phyloP scores from a whole-genome alignment of 1,284 basidiomycete species.

The Apiotrichum sp. region DNA sequence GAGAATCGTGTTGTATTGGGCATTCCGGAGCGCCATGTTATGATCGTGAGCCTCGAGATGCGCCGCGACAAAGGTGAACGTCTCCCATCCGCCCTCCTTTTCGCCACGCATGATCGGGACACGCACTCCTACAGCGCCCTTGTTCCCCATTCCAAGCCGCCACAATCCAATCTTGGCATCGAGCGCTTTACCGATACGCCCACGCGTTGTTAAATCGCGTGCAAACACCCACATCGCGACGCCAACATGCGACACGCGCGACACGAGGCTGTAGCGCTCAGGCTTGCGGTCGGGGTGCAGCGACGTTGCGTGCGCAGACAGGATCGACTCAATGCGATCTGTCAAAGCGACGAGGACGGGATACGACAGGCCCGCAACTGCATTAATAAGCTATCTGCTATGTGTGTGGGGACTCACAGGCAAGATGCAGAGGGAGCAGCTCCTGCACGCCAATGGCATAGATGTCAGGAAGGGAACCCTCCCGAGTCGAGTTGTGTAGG shows the following conservation, averaged over 20 bases:
- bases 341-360: slow-evolving; percentile 36
- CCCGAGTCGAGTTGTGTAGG: slow-evolving; percentile 28
- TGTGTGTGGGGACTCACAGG: slow-evolving; percentile 26
- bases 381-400: slow-evolving; percentile 1
- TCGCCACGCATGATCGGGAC: slow-evolving; percentile 59
- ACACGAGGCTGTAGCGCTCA: slow-evolving; percentile 37
- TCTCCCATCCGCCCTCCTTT: slow-evolving; percentile 59
- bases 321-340: slow-evolving; percentile 36
- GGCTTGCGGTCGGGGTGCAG: slow-evolving; percentile 20
- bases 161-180: slow-evolving; percentile 34
- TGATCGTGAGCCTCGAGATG: slow-evolving; percentile 81
- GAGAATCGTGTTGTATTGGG: slow-evolving; percentile 74
- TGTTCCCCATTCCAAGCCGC: slow-evolving; percentile 75
- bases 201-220: slow-evolving; percentile 31
- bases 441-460: slow-evolving; percentile 96
- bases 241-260: slow-evolving; percentile 37
- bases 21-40: slow-evolving; percentile 64
- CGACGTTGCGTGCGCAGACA: slow-evolving; percentile 40
- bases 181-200: slow-evolving; percentile 30
- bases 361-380: slow-evolving; percentile 35
- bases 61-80: slow-evolving; percentile 86
- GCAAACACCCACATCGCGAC: slow-evolving; percentile 46
- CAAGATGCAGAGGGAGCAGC: slow-evolving; percentile 58
- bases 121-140: slow-evolving; percentile 84
- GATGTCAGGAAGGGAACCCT: slow-evolving; percentile 57